Conservation (phyloP, 768 basidiomycete genomes). For the Cytidiella melzeri region DNA sequence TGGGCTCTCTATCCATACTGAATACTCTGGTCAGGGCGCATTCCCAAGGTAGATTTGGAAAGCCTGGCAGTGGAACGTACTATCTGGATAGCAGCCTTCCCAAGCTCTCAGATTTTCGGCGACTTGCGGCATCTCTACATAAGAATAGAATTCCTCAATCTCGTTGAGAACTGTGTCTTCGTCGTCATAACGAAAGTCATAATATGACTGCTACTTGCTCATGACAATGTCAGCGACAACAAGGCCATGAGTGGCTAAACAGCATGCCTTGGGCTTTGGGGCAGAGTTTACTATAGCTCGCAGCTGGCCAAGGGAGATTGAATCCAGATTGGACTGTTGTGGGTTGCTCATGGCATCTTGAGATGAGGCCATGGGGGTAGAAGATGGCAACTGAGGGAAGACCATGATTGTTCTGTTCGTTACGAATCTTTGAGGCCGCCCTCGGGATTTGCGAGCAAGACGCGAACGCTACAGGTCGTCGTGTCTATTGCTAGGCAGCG, state of each 20-base stretch:
- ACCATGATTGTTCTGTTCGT: conserved; percentile 24
- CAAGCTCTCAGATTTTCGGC: conserved; percentile 84
- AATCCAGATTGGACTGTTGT: conserved; percentile 48
- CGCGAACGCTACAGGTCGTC: neutral
- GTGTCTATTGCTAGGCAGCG: neutral
- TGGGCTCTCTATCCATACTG: conserved; percentile 78
- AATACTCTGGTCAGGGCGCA: conserved; percentile 12
- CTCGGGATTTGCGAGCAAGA: neutral
- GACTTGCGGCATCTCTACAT: conserved; percentile 90
- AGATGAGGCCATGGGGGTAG: conserved; percentile 18
- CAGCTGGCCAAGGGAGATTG: conserved; percentile 77
- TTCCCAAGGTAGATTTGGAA: conserved; percentile 3
- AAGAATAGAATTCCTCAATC: conserved; percentile 97
- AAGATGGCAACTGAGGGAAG: conserved; percentile 26
- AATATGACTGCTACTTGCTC: conserved; percentile 65
- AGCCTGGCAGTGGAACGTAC: conserved; percentile 37
- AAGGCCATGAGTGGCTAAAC: conserved; percentile 6
- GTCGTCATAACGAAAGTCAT: conserved; percentile 93
- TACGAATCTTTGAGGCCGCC: neutral
- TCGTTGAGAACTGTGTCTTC: conserved; percentile 95
- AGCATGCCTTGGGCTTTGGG: conserved; percentile 68
- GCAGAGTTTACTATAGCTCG: conserved; percentile 63
- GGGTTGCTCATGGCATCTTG: conserved; percentile 23
- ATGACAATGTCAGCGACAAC: conserved; percentile 16
- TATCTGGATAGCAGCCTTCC: conserved; percentile 76